Percentiles rank a stretch among this genome's conserved stretches.
phyloP scores from a whole-genome alignment of 345 rosid species.

The Orychophragmus violaceus region DNA sequence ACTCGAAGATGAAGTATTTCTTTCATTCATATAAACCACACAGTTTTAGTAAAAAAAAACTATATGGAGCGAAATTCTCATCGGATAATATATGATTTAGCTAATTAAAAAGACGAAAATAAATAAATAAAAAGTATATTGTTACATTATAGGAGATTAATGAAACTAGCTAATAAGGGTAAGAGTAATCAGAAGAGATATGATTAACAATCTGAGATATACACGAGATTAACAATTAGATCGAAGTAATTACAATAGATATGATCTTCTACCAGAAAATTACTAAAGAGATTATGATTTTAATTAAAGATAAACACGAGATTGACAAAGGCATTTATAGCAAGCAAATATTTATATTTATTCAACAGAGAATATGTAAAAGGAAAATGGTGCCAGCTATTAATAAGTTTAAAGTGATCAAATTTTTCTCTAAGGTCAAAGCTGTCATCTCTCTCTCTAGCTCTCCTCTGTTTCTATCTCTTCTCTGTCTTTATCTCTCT shows the following conservation, averaged over 20 bases:
- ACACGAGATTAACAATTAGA: background rate
- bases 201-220: background rate
- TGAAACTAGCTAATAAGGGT: background rate
- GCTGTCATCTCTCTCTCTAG: constrained; percentile 50
- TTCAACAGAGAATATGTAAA: constrained; percentile 43
- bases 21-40: too few species aligned
- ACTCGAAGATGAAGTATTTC: too few species aligned
- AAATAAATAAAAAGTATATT: background rate
- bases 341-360: constrained; percentile 1
- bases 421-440: constrained; percentile 70
- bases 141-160: background rate
- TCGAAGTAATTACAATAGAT: constrained; percentile 1
- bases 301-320: background rate
- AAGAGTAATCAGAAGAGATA: constrained; percentile 5
- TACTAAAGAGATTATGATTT: background rate
- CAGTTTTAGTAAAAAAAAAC: too few species aligned
- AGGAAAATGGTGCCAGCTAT: constrained; percentile 27
- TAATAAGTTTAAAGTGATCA: constrained; percentile 48
- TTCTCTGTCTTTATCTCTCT: constrained; percentile 9
- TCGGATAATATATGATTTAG: too few species aligned
- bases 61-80: too few species aligned
- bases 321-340: background rate
- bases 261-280: background rate
- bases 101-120: too few species aligned
- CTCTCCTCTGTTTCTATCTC: constrained; percentile 18